Evolutionary conservation across 116 monocot genomes (phyloP), one percentile per base, ranked within the genome.

Genomic region (Posidonia oceanica): DNA sequence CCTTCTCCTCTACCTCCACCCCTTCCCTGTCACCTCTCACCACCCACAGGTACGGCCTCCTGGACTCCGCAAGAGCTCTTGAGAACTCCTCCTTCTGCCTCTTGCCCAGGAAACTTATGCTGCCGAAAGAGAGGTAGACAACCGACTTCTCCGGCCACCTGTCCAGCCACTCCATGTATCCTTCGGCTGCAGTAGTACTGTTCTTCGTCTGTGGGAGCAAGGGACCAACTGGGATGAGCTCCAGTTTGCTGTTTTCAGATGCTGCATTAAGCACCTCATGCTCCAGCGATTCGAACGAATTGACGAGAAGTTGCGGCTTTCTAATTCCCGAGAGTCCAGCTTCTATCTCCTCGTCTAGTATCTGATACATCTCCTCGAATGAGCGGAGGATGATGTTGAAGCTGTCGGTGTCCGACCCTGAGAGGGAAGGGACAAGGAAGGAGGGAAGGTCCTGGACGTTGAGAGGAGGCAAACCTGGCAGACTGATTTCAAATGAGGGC

Each of bases 271-370:
- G 23, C 23, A 71, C 59, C n/a, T 52, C 71, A 14, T 57, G 41
- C 61, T 91, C 91, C 66, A 87, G 61, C 8, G 41, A 79, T 0
- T 88, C 75, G 69, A 85, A 88, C 4, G 85, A 77, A 79, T 91
- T 85, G 29, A 87, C 69, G 55, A 91, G 79, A 56, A 91, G 81
- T 68, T 39, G 17, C 16, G 68, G 54, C 15, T n/a, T 36, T 5
- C 15, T 56, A 65, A 36, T 41, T 21, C 48, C 48, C 48, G 7
- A 1, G 0, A 5, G 11, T 48, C 48, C 7, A 29, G 29, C 1
- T 48, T 10, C 5, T 1, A 7, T 12, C 17, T 53, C 80, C 38
- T 36, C 8, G 36, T 75, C 62, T 16, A 86, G 64, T 1, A 13
- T 36, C 1, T 11, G 51, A 42, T 79, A 75, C 60, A 61, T 23